Conservation (phyloP, 495 filamentous ascomycete genomes). For the Penicillium psychrofluorescens region DNA sequence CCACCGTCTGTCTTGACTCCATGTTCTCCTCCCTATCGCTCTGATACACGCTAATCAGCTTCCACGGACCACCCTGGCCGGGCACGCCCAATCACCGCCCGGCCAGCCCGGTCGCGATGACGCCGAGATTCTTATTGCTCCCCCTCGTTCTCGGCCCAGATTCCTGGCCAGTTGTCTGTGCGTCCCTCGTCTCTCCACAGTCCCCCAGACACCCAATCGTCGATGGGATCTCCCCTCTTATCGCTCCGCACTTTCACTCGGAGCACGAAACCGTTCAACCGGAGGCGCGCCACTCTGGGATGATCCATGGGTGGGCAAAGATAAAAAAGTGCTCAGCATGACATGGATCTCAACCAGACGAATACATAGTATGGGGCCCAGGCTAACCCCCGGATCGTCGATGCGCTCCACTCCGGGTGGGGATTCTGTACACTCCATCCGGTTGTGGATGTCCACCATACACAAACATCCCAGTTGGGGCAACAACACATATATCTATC, state of each 20-base stretch:
- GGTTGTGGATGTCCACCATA: too few relatives aligned
- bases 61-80: conserved; percentile 1
- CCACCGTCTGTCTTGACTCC: neutral
- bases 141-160: conserved; percentile 10
- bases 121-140: conserved; percentile 14
- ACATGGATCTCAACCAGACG: too few relatives aligned
- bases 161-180: conserved; percentile 12
- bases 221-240: too few relatives aligned
- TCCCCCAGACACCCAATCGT: too few relatives aligned
- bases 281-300: neutral
- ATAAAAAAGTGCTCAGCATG: too few relatives aligned
- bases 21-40: neutral
- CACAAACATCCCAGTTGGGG: neutral
- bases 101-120: conserved; percentile 6
- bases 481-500: neutral
- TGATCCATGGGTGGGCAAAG: too few relatives aligned
- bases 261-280: conserved; percentile 1
- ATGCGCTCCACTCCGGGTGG: conserved; percentile 11
- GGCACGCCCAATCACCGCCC: conserved; percentile 5
- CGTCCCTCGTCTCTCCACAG: neutral
- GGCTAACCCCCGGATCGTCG: conserved; percentile 19
- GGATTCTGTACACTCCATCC: neutral
- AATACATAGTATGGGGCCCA: neutral
- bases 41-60: neutral
- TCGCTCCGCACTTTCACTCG: neutral